Conservation (phyloP, 306 rosid species). For the Vigna trinervia region DNA sequence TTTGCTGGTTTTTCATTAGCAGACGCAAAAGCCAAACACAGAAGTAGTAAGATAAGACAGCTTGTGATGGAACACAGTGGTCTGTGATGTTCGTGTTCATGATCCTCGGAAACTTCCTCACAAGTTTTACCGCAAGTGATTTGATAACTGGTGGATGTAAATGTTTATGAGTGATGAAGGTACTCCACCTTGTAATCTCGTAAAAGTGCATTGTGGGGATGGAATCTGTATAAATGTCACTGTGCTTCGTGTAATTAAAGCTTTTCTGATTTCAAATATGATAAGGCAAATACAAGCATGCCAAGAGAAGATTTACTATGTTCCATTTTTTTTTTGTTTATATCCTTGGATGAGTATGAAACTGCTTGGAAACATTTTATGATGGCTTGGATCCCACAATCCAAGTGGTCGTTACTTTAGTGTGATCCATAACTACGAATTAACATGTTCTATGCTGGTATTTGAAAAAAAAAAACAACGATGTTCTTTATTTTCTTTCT, state of each 20-base stretch:
- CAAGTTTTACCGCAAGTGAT: conserved; percentile 9
- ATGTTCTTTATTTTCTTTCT: no score
- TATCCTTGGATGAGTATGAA: not conserved
- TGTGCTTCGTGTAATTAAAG: conserved; percentile 36
- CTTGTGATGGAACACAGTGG: not conserved
- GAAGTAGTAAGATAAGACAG: conserved; percentile 43
- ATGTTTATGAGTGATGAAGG: conserved; percentile 9
- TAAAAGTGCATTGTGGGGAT: conserved; percentile 13
- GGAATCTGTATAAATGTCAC: conserved; percentile 10
- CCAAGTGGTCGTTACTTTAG: no score
- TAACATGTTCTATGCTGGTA: no score
- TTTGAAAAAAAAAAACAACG: no score
- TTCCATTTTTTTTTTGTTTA: conserved; percentile 16
- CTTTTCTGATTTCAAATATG: conserved; percentile 21
- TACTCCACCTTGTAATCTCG: conserved; percentile 10
- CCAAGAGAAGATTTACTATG: conserved; percentile 20
- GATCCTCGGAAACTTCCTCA: conserved; percentile 27
- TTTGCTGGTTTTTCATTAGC: conserved; percentile 55
- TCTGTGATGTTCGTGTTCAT: conserved; percentile 7
- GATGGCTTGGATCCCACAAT: not conserved
- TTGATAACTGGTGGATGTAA: conserved; percentile 18
- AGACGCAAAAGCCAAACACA: conserved; percentile 37
- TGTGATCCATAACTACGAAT: no score
- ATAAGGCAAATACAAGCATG: conserved; percentile 29
- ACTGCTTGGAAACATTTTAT: not conserved